Evolutionary conservation across 1,284 basidiomycete species (phyloP), one percentile per base, ranked within the genome.

Genomic region (Trichosporon sp.): DNA sequence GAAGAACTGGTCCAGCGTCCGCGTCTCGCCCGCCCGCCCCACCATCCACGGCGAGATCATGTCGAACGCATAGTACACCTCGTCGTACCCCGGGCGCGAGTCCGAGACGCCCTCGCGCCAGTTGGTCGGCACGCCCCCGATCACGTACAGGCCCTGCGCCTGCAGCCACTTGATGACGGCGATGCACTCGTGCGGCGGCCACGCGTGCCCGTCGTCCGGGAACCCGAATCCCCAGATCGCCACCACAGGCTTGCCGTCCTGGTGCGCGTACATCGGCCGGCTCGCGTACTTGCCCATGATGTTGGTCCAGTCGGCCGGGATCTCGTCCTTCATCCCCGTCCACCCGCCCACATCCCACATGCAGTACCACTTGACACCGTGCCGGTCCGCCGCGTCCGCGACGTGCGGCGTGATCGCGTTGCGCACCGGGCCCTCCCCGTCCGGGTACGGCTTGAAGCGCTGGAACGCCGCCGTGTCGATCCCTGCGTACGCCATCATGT

Each of bases 191-290:
- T 65, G 64, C 5, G 64, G 62, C 0, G 32, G 25, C 21, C 60
- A 72, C 23, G 21, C 25, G 67, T 65, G 72, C 35, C 62, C 63
- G 58, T 64, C 65, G 42, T 72, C 72, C 35, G 70, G 70, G 65
- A 72, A 72, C 18, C 72, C 72, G 15, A 72, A 72, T 9, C 72
- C 72, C 72, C 72, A 72, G 60, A 72, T 70, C 15, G 62, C 66
- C 27, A 72, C 72, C 29, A 72, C 72, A 5, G 69, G 67, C 58
- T 70, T 70, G 31, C 72, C 69, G 65, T 70, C 67, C 53, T 72
- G 72, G 23, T 42, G 60, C 11, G 72, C 72, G 38, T 72, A 72
- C 12, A 23, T 65, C 0, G 65, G 67, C 51, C 58, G 34, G 12
- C 21, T 23, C 18, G 64, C 58, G 65, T 70, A 70, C 12, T 32